Evolutionary conservation across 2,329 filamentous ascomycete species (phyloP), one percentile per base, ranked within the genome.

Genomic region (Penicillium sp.): DNA sequence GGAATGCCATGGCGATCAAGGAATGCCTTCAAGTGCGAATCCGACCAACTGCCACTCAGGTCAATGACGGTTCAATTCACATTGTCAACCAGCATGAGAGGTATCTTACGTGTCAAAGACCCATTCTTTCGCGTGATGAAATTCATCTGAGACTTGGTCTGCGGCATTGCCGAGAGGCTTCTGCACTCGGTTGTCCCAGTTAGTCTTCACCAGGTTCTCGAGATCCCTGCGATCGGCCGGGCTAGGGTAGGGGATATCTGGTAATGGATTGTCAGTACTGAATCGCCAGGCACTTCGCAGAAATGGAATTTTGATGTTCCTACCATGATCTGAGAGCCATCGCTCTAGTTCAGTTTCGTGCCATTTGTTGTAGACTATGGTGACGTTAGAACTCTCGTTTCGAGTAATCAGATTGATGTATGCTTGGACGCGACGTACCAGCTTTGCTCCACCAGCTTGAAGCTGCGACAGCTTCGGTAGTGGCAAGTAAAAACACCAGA

Each of bases 271-370:
- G 16, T 13, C 26, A 37, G 28, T 51, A 13, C 45, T 31, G 18
- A 11, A 9, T 10, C 21, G 24, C 43, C 4, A 13, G 28, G n/a
- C 2, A 40, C 14, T 34, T 26, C 21, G 45, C 10, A 16, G 2
- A 3, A 21, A 36, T 14, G 24, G n/a, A 11, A 13, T 11, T 8
- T 40, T 3, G 8, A n/a, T n/a, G 26, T 34, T 28, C 56, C 39
- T 62, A 76, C 75, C 86, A 77, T 97, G 84, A 72, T 99, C 94
- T 26, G 90, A 90, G 46, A 99, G 86, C 94, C 94, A 99, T 68
- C 92, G 86, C 79, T 99, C 93, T 26, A 99, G 86, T 82, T 99
- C 94, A 19, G 91, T 96, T 81, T 97, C 88, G 68, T 97, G 93
- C 94, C 94, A 99, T 75, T 94, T 97, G 79, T 97, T 97, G 82